Evolutionary conservation across 805 yeast species (phyloP).

Genomic region (Grigorovia yakushimaensis): DNA sequence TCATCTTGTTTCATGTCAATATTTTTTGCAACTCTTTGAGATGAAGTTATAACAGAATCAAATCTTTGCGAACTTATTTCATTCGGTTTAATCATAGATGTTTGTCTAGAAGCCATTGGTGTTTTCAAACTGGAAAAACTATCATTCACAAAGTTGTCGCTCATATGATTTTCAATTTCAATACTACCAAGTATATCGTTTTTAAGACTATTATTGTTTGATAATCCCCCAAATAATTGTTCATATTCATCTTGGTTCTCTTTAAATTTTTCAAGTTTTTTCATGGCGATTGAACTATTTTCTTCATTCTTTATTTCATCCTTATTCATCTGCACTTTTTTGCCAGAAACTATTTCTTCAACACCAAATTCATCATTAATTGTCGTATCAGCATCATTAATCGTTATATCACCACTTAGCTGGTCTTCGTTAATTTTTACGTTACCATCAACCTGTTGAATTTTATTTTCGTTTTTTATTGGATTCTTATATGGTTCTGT

Average conservation of each 20-base stretch:
- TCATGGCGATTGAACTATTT: no score
- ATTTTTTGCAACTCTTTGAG: not conserved
- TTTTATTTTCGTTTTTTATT: no score
- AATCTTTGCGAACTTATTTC: not conserved
- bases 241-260: slow-evolving; percentile 1
- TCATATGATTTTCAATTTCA: not conserved
- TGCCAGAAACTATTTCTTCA: not conserved
- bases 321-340: no score
- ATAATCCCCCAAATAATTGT: slow-evolving; percentile 4
- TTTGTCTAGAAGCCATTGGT: slow-evolving; percentile 3
- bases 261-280: not conserved
- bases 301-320: no score
- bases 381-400: no score
- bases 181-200: not conserved
- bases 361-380: not conserved
- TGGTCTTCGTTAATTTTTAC: no score
- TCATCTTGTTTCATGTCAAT: not conserved
- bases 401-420: no score
- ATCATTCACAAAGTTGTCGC: not conserved
- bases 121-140: not conserved
- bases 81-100: not conserved
- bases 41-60: not conserved
- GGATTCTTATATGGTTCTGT: no score
- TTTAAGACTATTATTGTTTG: not conserved
- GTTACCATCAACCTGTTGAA: no score